phyloP scores from a whole-genome alignment of 345 rosid genomes.

The Brassica nigra region DNA sequence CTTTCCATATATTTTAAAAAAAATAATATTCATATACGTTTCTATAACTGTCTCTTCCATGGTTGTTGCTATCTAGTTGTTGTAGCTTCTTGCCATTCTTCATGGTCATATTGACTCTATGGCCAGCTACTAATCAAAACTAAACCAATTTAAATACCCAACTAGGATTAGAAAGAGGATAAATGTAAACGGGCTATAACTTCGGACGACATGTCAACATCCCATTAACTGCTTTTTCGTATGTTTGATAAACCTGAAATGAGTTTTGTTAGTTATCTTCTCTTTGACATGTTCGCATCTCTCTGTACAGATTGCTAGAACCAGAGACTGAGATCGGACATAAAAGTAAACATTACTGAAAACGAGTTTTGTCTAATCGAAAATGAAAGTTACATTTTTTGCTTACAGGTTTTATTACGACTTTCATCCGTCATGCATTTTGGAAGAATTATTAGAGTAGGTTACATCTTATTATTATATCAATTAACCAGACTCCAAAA shows the following conservation, averaged over 20 bases:
- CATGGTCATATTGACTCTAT: not conserved
- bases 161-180: not conserved
- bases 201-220: not conserved
- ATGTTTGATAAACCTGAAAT: not conserved
- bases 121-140: not conserved
- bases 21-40: no score
- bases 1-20: no score
- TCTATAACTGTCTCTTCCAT: no score
- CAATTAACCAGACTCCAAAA: no score
- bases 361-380: no score
- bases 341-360: no score
- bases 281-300: constrained; percentile 14
- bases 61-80: not conserved
- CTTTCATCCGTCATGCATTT: no score
- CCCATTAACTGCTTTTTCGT: not conserved
- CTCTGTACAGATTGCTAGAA: not conserved
- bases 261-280: not conserved
- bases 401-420: not conserved
- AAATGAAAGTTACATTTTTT: no score
- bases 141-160: not conserved
- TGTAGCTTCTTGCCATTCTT: not conserved
- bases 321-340: no score
- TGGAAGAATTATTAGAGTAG: no score
- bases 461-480: no score
- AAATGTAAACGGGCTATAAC: no score